A percentile compares a stretch with the other conserved stretches of the same genome.
phyloP scores from a whole-genome alignment of 1,284 basidiomycete genomes.

The Megacollybia platyphylla region DNA sequence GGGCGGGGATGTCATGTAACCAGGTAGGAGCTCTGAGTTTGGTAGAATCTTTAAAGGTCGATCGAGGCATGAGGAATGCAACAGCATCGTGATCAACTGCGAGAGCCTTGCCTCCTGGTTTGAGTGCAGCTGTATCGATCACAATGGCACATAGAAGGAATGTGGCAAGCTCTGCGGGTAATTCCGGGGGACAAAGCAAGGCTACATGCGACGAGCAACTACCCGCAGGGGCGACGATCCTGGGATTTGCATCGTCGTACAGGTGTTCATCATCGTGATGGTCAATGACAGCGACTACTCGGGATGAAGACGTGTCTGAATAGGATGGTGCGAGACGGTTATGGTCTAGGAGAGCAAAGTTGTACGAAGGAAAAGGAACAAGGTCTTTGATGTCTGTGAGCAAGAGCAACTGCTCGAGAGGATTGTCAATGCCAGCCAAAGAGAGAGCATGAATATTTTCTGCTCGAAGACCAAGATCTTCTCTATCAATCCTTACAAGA shows the following conservation, averaged over 20 bases:
- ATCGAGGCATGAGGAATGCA: slow-evolving; percentile 39
- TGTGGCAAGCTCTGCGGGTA: slow-evolving; percentile 48
- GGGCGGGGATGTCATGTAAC: slow-evolving; percentile 17
- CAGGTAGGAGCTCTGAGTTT: background rate
- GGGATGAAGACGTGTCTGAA: slow-evolving; percentile 19
- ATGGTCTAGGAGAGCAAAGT: slow-evolving; percentile 83
- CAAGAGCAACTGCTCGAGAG: slow-evolving; percentile 41
- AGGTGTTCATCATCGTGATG: slow-evolving; percentile 84
- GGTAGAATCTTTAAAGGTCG: slow-evolving; percentile 17
- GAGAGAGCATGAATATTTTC: slow-evolving; percentile 77
- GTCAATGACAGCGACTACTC: slow-evolving; percentile 77
- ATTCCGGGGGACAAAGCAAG: slow-evolving; percentile 22
- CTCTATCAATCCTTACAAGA: slow-evolving; percentile 58
- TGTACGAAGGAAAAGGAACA: slow-evolving; percentile 41
- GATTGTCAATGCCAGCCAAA: slow-evolving; percentile 36
- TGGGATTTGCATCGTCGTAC: slow-evolving; percentile 53
- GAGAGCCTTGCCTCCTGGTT: slow-evolving; percentile 65
- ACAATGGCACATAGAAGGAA: slow-evolving; percentile 73
- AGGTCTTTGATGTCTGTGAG: slow-evolving; percentile 38
- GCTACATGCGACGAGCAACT: slow-evolving; percentile 75
- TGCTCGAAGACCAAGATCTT: slow-evolving; percentile 68
- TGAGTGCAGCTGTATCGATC: slow-evolving; percentile 76
- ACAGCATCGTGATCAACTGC: slow-evolving; percentile 49
- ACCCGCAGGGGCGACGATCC: slow-evolving; percentile 59
- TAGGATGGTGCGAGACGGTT: slow-evolving; percentile 57